A percentile compares a stretch with the other conserved stretches of the same genome.
Conservation (phyloP, 1,139 yeast genomes). For the Yamadazyma buinensis region DNA sequence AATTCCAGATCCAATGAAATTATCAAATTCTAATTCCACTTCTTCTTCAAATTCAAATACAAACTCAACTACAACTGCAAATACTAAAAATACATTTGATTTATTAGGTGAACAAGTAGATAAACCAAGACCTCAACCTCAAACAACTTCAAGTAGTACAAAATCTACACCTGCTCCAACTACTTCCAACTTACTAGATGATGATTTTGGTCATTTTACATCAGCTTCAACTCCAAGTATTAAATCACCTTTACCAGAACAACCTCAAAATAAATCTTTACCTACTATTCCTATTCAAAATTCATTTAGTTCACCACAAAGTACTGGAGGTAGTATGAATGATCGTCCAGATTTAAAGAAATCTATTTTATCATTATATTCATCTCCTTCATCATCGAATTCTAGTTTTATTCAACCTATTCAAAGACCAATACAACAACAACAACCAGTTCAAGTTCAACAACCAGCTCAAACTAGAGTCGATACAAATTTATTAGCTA, state of each 20-base stretch:
- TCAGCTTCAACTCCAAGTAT: constrained; percentile 20
- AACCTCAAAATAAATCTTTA: constrained; percentile 6
- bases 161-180: constrained; percentile 24
- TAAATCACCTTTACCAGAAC: constrained; percentile 8
- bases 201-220: constrained; percentile 42
- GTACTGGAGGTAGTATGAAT: constrained; percentile 28
- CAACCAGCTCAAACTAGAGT: constrained; percentile 10
- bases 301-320: constrained; percentile 23
- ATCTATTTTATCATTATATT: constrained; percentile 83
- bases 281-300: constrained; percentile 11
- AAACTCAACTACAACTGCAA: background rate
- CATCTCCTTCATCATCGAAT: constrained; percentile 56
- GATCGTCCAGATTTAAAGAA: constrained; percentile 71
- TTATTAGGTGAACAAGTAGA: background rate
- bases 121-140: too few species aligned
- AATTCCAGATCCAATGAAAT: constrained; percentile 55
- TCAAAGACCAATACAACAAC: constrained; percentile 11
- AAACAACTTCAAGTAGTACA: constrained; percentile 5
- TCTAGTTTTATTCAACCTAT: constrained; percentile 29
- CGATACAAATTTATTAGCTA: constrained; percentile 21
- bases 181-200: constrained; percentile 25
- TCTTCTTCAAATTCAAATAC: background rate
- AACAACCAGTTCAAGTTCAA: constrained; percentile 6
- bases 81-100: background rate
- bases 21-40: background rate